Percentiles rank a stretch among this genome's conserved stretches.
Evolutionary conservation across 257 asterid species (phyloP).

Genomic region (Verbascum thapsus): DNA sequence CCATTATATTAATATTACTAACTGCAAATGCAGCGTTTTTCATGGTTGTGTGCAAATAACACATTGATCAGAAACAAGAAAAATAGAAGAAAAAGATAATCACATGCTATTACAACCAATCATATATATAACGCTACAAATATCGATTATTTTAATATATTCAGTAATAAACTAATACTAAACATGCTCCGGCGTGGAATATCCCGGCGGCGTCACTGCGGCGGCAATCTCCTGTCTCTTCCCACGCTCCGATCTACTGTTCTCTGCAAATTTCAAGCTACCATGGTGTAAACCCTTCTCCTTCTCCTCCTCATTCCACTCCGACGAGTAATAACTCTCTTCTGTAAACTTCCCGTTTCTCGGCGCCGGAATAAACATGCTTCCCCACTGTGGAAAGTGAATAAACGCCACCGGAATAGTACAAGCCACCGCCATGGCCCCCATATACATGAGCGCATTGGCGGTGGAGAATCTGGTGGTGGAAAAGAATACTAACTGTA

Average conservation of each 20-base stretch:
- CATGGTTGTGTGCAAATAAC: slow-evolving; percentile 30
- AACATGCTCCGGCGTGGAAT: slow-evolving; percentile 37
- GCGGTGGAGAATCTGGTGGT: slow-evolving; percentile 44
- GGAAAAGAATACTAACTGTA: slow-evolving; percentile 45
- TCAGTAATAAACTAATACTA: not conserved
- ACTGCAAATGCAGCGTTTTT: slow-evolving; percentile 12
- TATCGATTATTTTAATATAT: not conserved
- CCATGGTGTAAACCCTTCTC: slow-evolving; percentile 47
- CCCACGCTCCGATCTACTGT: slow-evolving; percentile 61
- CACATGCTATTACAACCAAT: slow-evolving; percentile 20
- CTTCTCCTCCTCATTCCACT: slow-evolving; percentile 46
- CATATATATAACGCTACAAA: slow-evolving; percentile 18
- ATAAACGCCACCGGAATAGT: slow-evolving; percentile 44
- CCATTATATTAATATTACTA: not conserved
- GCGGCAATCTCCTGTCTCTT: slow-evolving; percentile 23
- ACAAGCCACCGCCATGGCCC: slow-evolving; percentile 42
- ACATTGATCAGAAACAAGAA: too few relatives aligned
- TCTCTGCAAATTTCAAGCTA: slow-evolving; percentile 64
- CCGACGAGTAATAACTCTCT: slow-evolving; percentile 43
- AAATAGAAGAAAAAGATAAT: too few relatives aligned
- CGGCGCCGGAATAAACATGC: slow-evolving; percentile 48
- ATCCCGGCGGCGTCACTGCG: slow-evolving; percentile 30
- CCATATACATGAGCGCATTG: slow-evolving; percentile 46
- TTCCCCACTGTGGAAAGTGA: slow-evolving; percentile 59
- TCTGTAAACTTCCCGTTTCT: slow-evolving; percentile 27